A percentile compares a stretch with the other conserved stretches of the same genome.
phyloP scores from a whole-genome alignment of 2,329 filamentous ascomycete genomes.

The Purpureocillium lavendulum region DNA sequence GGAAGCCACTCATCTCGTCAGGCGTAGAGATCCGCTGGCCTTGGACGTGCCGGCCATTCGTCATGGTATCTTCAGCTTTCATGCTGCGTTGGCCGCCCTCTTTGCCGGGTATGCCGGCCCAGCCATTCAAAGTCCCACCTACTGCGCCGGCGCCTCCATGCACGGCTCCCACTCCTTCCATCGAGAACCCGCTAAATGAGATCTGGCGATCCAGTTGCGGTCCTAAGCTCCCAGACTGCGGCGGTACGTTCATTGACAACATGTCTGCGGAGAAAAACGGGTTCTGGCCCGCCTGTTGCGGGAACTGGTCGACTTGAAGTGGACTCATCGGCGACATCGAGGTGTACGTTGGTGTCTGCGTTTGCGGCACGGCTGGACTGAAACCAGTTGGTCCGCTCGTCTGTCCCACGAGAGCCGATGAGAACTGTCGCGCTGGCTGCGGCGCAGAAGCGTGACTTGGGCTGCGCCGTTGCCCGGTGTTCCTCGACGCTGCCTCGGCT shows the following conservation, averaged over 20 bases:
- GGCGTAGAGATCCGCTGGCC: constrained; percentile 11
- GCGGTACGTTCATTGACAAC: constrained; percentile 41
- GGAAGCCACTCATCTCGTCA: constrained; percentile 14
- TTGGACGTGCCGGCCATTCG: constrained; percentile 19
- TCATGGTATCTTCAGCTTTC: constrained; percentile 14
- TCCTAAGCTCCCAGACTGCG: constrained; percentile 42
- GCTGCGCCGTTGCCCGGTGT: constrained; percentile 10
- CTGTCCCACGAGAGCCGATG: constrained; percentile 30
- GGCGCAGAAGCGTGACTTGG: constrained; percentile 13
- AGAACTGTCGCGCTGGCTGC: constrained; percentile 26
- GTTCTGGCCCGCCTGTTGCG: constrained; percentile 26
- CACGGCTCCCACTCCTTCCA: constrained; percentile 30
- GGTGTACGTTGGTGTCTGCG: constrained; percentile 33
- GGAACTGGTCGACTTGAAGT: constrained; percentile 29
- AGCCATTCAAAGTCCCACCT: constrained; percentile 27
- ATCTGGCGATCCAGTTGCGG: constrained; percentile 69
- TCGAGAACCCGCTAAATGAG: constrained; percentile 65
- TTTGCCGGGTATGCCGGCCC: constrained; percentile 30
- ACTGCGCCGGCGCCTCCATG: constrained; percentile 28
- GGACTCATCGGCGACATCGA: constrained; percentile 45
- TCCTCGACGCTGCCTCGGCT: background rate
- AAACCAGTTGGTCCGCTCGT: constrained; percentile 29
- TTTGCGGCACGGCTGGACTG: constrained; percentile 30
- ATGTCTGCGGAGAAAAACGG: constrained; percentile 44
- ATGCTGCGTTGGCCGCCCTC: constrained; percentile 17